Conservation (phyloP, 2,329 filamentous ascomycete genomes). For the Penicillium sp. region DNA sequence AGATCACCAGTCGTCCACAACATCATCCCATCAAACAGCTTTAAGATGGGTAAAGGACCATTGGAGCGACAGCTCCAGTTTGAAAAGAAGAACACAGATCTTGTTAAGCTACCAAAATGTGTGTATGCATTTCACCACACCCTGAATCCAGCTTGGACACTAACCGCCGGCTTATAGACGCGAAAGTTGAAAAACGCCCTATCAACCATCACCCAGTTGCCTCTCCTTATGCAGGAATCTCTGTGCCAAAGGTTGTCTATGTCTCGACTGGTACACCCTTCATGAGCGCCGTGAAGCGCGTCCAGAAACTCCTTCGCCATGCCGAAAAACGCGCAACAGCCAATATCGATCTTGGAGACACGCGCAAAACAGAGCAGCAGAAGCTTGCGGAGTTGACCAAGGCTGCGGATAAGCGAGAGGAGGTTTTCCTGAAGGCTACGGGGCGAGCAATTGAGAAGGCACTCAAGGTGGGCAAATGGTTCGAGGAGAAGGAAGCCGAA, state of each 20-base stretch:
- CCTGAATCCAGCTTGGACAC: constrained; percentile 1
- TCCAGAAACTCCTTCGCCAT: constrained; percentile 55
- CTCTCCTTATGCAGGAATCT: constrained; percentile 53
- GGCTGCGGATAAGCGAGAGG: constrained; percentile 45
- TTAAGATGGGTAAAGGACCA: constrained; percentile 23
- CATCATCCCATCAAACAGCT: not conserved
- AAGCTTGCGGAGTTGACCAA: constrained; percentile 34
- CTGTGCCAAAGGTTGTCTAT: constrained; percentile 57
- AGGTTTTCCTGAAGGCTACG: constrained; percentile 60
- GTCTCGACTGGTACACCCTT: constrained; percentile 56
- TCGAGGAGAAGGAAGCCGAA: constrained; percentile 52
- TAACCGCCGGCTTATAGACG: constrained; percentile 36
- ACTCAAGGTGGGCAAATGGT: constrained; percentile 56
- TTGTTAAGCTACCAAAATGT: constrained; percentile 40
- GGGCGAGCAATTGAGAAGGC: constrained; percentile 61
- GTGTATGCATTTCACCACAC: constrained; percentile 4
- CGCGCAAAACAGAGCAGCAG: constrained; percentile 31
- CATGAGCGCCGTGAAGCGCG: constrained; percentile 60
- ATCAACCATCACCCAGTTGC: constrained; percentile 58
- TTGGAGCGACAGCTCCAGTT: constrained; percentile 35
- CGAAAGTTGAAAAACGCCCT: constrained; percentile 56
- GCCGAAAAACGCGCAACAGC: constrained; percentile 54
- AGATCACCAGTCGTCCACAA: not conserved
- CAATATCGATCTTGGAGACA: constrained; percentile 39
- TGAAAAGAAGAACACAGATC: constrained; percentile 39